These are phyloP conservation scores for Leccinellum albellum DNA, from an alignment of 768 basidiomycete genomes.

Conservation along the genomic window DNA sequence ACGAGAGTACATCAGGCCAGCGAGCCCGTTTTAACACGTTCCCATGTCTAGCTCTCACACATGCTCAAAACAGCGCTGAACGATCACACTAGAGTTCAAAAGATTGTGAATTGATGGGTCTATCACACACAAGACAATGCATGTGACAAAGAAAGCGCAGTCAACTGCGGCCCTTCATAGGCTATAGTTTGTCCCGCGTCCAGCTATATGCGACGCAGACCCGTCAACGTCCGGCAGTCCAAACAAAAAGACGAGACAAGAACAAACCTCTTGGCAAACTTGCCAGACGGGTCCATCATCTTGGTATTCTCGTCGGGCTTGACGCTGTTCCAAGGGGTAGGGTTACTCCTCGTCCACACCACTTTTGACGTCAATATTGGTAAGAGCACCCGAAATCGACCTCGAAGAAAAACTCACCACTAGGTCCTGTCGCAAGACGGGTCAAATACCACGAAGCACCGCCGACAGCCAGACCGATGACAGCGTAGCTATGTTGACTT, in stretches of 20 bases:
- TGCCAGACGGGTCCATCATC: conserved; percentile 63
- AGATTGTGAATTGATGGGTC: conserved; percentile 18
- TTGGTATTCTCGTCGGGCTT: conserved; percentile 74
- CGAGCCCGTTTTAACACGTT: not conserved
- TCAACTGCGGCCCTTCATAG: not conserved
- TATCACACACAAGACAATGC: conserved; percentile 14
- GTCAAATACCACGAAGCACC: conserved; percentile 68
- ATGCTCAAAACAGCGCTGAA: no score
- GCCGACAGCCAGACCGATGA: conserved; percentile 46
- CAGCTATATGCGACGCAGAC: conserved; percentile 45
- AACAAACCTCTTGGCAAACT: conserved; percentile 62
- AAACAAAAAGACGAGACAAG: not conserved
- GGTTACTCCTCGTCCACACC: conserved; percentile 68
- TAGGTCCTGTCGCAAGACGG: conserved; percentile 58
- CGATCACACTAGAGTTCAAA: not conserved
- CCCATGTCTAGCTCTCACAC: not conserved
- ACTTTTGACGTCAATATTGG: conserved; percentile 31
- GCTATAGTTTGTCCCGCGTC: conserved; percentile 71
- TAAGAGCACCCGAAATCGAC: not conserved
- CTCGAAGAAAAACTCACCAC: conserved; percentile 34
- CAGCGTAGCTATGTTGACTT: conserved; percentile 36
- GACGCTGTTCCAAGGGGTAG: conserved; percentile 85
- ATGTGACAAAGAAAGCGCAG: not conserved
- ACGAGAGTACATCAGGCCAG: not conserved
- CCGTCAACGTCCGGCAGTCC: not conserved